Evolutionary conservation across 192 early-diverging fungal species (phyloP), one percentile per base, ranked within the genome.

Genomic region (Gigaspora rosea): DNA sequence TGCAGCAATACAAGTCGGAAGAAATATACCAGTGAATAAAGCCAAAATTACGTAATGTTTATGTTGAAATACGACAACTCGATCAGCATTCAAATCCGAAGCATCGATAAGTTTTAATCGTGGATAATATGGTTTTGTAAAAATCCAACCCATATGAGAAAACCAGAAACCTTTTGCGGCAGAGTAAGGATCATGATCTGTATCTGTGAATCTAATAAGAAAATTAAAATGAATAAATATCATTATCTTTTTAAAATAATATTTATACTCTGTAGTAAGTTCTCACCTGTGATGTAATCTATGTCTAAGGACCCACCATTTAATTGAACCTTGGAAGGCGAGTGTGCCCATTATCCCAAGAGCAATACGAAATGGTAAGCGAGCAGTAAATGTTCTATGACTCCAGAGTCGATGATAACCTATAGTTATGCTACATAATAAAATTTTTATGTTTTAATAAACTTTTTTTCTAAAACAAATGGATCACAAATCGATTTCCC

Each of bases 111-210:
- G 88, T 66, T 92, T 93, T 20, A 92, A 84, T 27, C 88, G 86
- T 49, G 77, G 83, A 4, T 85, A 85, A 83, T 91, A 88, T 75
- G 91, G 91, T 75, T 88, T 85, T 46, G 91, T 79, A 72, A 95
- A 83, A 91, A 95, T 94, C 94, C 94, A 95, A 69, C 91, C 85
- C 49, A 95, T 82, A 76, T 95, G 94, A 33, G 89, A 91, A 83
- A 91, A 93, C 80, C 92, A 85, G 70, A 94, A 82, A 46, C 94
- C 94, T 82, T 90, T 82, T n/a, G 90, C 85, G 20, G 93, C 94
- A 27, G 88, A 81, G 82, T 95, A 95, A 9, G 94, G 94, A 57
- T 94, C 94, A 82, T 88, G 85, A 50, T 88, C 79, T 20, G 89
- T 88, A 79, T 94, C 91, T 10, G 90, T 64, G 15, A 41, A 51